A percentile compares a stretch with the other conserved stretches of the same genome.
Conservation (phyloP, 2,329 filamentous ascomycete genomes). For the Leptosphaerulina australis region DNA sequence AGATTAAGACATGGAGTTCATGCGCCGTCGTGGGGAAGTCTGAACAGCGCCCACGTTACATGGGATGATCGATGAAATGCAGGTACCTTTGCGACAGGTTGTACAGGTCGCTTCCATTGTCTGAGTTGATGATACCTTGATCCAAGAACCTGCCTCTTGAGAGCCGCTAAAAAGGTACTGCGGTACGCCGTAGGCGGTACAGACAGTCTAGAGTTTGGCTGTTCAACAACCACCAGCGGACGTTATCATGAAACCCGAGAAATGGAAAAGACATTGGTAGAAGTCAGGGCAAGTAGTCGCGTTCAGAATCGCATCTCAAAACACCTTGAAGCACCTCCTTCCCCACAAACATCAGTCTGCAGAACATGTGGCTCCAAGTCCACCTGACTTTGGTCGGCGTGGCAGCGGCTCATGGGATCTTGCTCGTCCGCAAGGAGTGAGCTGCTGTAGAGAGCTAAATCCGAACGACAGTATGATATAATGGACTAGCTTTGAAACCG, state of each 20-base stretch:
- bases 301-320: neutral
- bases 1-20: slow-evolving; percentile 30
- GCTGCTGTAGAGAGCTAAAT: neutral
- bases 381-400: slow-evolving; percentile 6
- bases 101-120: slow-evolving; percentile 24
- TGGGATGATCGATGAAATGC: slow-evolving; percentile 28
- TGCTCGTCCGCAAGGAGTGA: neutral
- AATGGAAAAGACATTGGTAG: neutral
- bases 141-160: slow-evolving; percentile 14
- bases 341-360: neutral
- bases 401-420: slow-evolving; percentile 6
- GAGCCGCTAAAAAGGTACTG: slow-evolving; percentile 9
- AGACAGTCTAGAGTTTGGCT: neutral
- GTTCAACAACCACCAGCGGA: neutral
- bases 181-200: slow-evolving; percentile 19
- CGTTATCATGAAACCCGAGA: neutral
- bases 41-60: slow-evolving; percentile 31
- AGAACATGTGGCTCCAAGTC: neutral
- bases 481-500: neutral
- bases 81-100: slow-evolving; percentile 32
- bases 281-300: neutral
- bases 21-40: slow-evolving; percentile 27
- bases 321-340: neutral
- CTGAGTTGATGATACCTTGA: slow-evolving; percentile 20
- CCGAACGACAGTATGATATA: neutral